A percentile compares a stretch with the other conserved stretches of the same genome.
Conservation (phyloP, 768 basidiomycete species). For the Tubosaeta brunneosetosa region DNA sequence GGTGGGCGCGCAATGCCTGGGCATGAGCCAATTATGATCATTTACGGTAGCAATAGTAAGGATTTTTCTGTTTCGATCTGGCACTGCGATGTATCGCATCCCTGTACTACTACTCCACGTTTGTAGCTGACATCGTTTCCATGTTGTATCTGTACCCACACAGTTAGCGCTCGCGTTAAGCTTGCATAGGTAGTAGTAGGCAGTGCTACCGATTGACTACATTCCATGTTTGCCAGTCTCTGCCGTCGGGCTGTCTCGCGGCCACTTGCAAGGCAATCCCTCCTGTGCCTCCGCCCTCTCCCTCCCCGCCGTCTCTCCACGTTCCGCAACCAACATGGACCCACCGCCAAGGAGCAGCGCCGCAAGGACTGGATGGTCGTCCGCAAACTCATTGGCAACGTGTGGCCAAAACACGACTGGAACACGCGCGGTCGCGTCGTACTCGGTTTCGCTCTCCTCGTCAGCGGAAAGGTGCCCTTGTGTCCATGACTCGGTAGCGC, state of each 20-base stretch:
- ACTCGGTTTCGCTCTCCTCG: constrained; percentile 72
- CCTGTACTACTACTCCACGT: constrained; percentile 16
- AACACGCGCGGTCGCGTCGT: constrained; percentile 77
- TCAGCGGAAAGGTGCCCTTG: constrained; percentile 74
- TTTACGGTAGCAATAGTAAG: neutral
- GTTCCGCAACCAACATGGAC: constrained; percentile 9
- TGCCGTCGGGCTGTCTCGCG: constrained; percentile 22
- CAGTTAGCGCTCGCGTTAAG: neutral
- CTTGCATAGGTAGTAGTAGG: neutral
- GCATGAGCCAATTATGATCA: constrained; percentile 25
- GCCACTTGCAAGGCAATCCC: constrained; percentile 1
- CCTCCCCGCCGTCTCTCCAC: constrained; percentile 14
- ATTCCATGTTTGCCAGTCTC: constrained; percentile 21
- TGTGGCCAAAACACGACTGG: constrained; percentile 90
- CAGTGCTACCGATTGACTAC: neutral
- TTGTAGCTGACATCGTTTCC: constrained; percentile 12
- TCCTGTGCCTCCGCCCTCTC: constrained; percentile 1
- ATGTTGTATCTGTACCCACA: constrained; percentile 7
- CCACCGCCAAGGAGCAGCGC: constrained; percentile 47
- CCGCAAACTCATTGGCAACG: constrained; percentile 74
- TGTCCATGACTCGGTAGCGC: neutral
- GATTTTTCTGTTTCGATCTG: constrained; percentile 10
- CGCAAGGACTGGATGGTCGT: constrained; percentile 84
- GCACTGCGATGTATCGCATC: constrained; percentile 11
- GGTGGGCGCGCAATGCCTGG: constrained; percentile 57